Conservation (phyloP, 495 filamentous ascomycete species). For the Penicillium riverlandense region DNA sequence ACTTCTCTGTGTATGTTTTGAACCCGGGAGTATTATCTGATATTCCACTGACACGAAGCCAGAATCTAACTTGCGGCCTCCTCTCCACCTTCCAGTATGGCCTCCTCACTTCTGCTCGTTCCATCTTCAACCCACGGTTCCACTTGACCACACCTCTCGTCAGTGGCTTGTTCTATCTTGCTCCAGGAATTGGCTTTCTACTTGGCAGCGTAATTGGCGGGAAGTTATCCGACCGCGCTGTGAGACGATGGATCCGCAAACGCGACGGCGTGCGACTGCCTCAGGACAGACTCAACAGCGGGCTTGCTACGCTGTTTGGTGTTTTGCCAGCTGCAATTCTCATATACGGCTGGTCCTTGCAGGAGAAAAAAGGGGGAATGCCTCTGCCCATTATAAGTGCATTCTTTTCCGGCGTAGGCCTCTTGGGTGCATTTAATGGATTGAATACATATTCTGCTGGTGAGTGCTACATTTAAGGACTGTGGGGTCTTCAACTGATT, state of each 20-base stretch:
- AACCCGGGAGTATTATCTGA: too few species aligned
- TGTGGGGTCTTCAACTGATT: background rate
- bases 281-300: conserved; percentile 63
- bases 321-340: conserved; percentile 58
- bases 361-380: conserved; percentile 58
- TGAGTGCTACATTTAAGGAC: conserved; percentile 32
- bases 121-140: conserved; percentile 69
- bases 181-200: conserved; percentile 64
- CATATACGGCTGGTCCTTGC: conserved; percentile 63
- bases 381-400: conserved; percentile 60
- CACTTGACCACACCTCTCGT: conserved; percentile 59
- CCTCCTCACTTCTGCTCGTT: conserved; percentile 64
- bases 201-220: conserved; percentile 64
- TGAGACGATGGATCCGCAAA: conserved; percentile 53
- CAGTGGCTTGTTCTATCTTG: conserved; percentile 68
- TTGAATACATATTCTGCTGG: conserved; percentile 73
- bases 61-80: conserved; percentile 53
- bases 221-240: conserved; percentile 58
- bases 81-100: conserved; percentile 67
- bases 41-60: background rate
- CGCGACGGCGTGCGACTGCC: conserved; percentile 54
- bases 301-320: conserved; percentile 53
- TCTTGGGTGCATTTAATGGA: conserved; percentile 64
- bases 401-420: conserved; percentile 60
- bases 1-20: background rate